Base-by-base conservation (phyloP, 441 rosid genomes). In the Euphorbia corollata region DNA sequence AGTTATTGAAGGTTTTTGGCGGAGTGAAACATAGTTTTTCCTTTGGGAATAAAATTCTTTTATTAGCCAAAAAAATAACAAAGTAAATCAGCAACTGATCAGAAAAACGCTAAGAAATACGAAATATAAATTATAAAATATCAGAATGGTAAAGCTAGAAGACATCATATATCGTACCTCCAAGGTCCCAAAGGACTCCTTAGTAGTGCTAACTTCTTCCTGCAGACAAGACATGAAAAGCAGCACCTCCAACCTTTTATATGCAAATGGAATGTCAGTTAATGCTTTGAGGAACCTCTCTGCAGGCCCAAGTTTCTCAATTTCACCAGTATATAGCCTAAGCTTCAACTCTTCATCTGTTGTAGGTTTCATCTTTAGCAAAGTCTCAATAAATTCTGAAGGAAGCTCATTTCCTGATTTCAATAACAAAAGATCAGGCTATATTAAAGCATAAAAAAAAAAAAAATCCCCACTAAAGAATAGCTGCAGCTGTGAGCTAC, bases 351-450 rank as follows among this genome's bases (percentile, higher is more conserved):
- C 99, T 81, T 95, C 99, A 54, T 87, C 97, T 8, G 80, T 50
- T 63, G 95, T 90, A 47, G 99, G 99, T 67, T 91, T 87, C 97
- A 95, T 88, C 84, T 87, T 95, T 75, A 89, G 80, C 65, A 95
- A 75, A 68, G 88, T 87, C 74, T 92, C 90, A 64, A 95, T 77
- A 68, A 95, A 82, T 76, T 92, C 99, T 19, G 70, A 78, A 30
- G 99, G 98, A 65, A 95, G 99, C 80, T 91, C 93, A 50, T 89
- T 87, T 59, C 95, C 98, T 91, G 84, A 71, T 78, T 70, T 72
- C 76, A 72, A 64, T 22, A 1, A 71, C 34, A 27, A 75, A 60
- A 73, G 53, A 74, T 85, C 63, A 80, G 77, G 74, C 73, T 27
- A 75, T n/a, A 59, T 36, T 4, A 4, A 27, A 27, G 32, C 32